Conservation (phyloP, 176 grass and related monocot genomes). For the Carex scoparia region DNA sequence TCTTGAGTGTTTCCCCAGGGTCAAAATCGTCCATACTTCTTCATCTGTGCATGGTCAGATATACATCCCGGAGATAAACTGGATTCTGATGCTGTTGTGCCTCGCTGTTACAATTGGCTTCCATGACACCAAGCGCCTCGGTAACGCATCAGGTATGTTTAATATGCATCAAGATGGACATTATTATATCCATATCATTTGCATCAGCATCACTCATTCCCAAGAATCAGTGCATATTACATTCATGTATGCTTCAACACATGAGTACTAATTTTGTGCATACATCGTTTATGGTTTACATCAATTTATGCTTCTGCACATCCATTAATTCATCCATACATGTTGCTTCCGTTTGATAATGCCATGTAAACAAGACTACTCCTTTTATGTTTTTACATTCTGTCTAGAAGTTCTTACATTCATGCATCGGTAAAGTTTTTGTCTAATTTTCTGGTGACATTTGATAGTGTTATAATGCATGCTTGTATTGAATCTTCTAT, state of each 20-base stretch:
- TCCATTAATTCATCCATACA: neutral
- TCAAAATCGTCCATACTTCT: conserved; percentile 93
- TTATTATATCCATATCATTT: neutral
- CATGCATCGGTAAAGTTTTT: neutral
- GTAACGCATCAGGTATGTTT: conserved; percentile 67
- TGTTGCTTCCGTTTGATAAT: neutral
- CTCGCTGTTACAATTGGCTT: conserved; percentile 83
- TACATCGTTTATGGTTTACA: neutral
- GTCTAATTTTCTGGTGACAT: neutral
- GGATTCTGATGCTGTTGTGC: conserved; percentile 89
- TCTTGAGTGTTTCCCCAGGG: conserved; percentile 73
- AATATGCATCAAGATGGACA: neutral
- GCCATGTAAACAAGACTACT: neutral
- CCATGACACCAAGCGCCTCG: conserved; percentile 71
- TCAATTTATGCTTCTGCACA: neutral
- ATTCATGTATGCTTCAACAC: neutral
- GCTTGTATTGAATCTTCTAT: neutral
- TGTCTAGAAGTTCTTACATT: neutral
- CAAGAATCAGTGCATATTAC: neutral
- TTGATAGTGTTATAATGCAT: neutral
- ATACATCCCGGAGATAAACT: conserved; percentile 96
- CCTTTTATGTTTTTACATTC: neutral
- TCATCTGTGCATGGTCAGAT: conserved; percentile 76
- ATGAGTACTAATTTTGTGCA: neutral
- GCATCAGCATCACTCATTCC: neutral